These are phyloP conservation scores for Blepharisma japonicum DNA, from an alignment of 73 alveolate genomes.

Conservation along the genomic window DNA sequence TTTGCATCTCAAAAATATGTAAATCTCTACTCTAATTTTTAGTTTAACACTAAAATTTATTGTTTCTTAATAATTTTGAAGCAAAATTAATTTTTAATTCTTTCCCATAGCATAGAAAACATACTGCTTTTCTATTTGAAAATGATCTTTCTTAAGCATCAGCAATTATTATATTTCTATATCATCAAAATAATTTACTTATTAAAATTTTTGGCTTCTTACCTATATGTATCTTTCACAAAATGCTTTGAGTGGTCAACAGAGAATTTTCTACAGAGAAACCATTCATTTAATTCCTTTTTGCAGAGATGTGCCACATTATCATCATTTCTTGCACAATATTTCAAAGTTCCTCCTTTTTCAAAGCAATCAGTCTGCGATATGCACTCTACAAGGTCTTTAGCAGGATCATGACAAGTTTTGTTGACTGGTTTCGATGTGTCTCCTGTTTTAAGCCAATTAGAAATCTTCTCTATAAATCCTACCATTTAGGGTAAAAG, in stretches of 20 bases:
- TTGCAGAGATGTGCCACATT: background rate
- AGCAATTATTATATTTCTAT: no score
- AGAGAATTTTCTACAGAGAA: slow-evolving; percentile 18
- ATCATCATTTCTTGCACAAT: slow-evolving; percentile 16
- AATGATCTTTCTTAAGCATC: no score
- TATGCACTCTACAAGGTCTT: slow-evolving; percentile 22
- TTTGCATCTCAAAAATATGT: no score
- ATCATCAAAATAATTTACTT: background rate
- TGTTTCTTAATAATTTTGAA: no score
- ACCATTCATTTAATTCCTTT: slow-evolving; percentile 6
- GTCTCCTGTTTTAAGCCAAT: slow-evolving; percentile 28
- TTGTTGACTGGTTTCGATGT: background rate
- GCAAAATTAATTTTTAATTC: no score
- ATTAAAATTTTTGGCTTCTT: background rate
- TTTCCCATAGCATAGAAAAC: no score
- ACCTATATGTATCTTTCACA: slow-evolving; percentile 27
- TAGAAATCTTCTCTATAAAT: background rate
- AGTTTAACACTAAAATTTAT: no score
- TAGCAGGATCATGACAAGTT: slow-evolving; percentile 29
- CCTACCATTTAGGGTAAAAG: slow-evolving; percentile 7
- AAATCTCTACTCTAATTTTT: no score
- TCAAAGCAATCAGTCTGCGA: slow-evolving; percentile 19
- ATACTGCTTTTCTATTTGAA: no score
- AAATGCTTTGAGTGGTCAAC: slow-evolving; percentile 14
- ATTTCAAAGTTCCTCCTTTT: slow-evolving; percentile 3